Evolutionary conservation across 2,329 filamentous ascomycete genomes (phyloP), one percentile per base, ranked within the genome.

Genomic region (Cladosporium sp.): DNA sequence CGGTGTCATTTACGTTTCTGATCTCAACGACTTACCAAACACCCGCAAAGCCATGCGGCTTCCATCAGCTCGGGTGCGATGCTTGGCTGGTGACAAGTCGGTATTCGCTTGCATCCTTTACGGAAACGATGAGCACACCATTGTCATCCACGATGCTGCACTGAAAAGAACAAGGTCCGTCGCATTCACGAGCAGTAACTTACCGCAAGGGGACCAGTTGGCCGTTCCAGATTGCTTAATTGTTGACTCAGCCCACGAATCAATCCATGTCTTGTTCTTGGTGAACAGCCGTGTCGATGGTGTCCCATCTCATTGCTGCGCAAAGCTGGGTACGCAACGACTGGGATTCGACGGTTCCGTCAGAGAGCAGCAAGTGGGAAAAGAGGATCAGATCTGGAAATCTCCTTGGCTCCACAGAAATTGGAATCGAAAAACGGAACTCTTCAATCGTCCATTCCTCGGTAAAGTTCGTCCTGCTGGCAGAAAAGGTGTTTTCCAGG

Each of bases 1-100:
- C 11, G 59, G 52, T 11, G 37, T 40, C 14, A 19, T 61, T 16
- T 59, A 59, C 19, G 46, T 55, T 14, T 42, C 54, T 16, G 28
- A 35, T 10, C 35, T 59, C 11, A 4, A 28, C 6, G 28, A 43
- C 18, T 55, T 32, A 3, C 8, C 40, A 8, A 16, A 35, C 18
- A 9, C 18, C 13, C 48, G 37, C 5, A 32, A 22, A 2, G 16
- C 32, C 13, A 13, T 35, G 9, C 18, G 48, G 18, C 32, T 50
- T 9, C 48, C 48, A 14, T 50, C 48, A 9, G 35, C 48, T 2
- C 9, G 2, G 2, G 41, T 50, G 13, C 13, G 9, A 2, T 4
- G 13, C 33, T 8, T 41, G n/a, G 13, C 11, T 14, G 32, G 34
- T 11, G 40, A 43, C 13, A 9, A 9, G 31, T 10, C 8, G 1